phyloP scores from a whole-genome alignment of 257 asterid genomes.

The Osmanthus fragrans region DNA sequence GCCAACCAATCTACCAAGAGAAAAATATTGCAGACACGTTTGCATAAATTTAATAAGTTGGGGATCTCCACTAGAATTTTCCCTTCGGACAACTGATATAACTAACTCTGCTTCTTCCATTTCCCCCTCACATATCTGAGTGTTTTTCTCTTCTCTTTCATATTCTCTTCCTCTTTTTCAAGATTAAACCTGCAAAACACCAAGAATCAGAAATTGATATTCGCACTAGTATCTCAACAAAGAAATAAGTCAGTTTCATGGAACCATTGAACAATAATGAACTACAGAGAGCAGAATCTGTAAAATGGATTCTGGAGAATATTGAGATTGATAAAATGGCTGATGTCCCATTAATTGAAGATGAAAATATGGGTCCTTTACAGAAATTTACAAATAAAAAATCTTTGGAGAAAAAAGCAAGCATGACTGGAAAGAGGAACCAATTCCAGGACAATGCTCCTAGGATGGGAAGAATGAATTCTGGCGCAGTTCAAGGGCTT shows the following conservation, averaged over 20 bases:
- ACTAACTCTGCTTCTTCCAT: slow-evolving; percentile 26
- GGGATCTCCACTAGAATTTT: not conserved
- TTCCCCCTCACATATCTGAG: not conserved
- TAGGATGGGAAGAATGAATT: slow-evolving; percentile 48
- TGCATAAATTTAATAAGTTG: not conserved
- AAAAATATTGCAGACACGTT: not conserved
- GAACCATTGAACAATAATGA: slow-evolving; percentile 17
- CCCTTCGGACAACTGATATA: slow-evolving; percentile 28
- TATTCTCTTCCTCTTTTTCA: slow-evolving; percentile 11
- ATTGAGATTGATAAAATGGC: slow-evolving; percentile 50
- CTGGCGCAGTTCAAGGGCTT: slow-evolving; percentile 66
- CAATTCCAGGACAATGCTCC: slow-evolving; percentile 25
- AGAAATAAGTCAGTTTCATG: slow-evolving; percentile 22
- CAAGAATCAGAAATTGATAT: not conserved
- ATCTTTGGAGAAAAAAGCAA: slow-evolving; percentile 3
- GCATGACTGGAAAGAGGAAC: slow-evolving; percentile 32
- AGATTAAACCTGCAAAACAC: not conserved
- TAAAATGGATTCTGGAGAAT: slow-evolving; percentile 49
- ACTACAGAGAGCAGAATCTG: slow-evolving; percentile 35
- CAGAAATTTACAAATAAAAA: not conserved
- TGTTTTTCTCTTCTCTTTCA: not conserved
- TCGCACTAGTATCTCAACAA: not conserved
- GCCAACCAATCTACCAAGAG: not conserved
- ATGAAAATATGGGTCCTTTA: slow-evolving; percentile 7
- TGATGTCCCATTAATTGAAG: slow-evolving; percentile 32